Conservation (phyloP, 208 protist species). For the Trypanosoma vivax region DNA sequence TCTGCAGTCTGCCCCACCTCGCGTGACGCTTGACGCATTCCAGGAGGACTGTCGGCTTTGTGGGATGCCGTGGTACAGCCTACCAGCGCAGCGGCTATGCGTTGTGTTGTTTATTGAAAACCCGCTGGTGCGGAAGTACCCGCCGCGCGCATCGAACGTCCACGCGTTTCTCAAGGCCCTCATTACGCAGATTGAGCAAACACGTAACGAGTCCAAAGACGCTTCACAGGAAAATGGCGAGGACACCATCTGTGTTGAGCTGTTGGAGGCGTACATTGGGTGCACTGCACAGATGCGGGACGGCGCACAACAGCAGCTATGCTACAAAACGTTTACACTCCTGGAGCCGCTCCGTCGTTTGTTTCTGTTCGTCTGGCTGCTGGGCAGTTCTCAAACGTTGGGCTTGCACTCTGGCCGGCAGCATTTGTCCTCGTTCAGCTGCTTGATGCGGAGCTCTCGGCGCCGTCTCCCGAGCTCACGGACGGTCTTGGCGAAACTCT, state of each 20-base stretch:
- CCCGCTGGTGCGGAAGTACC: conserved; percentile 42
- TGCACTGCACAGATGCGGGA: conserved; percentile 12
- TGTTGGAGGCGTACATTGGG: conserved; percentile 64
- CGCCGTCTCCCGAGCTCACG: not conserved
- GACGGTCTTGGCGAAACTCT: conserved; percentile 24
- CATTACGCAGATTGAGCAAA: conserved; percentile 46
- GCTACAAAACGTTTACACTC: conserved; percentile 64
- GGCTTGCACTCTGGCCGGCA: conserved; percentile 71
- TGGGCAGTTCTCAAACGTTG: conserved; percentile 73
- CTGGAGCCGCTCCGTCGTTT: conserved; percentile 19
- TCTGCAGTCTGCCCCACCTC: conserved; percentile 58
- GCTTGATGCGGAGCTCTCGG: conserved; percentile 43
- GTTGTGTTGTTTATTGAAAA: conserved; percentile 48
- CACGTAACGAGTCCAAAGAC: conserved; percentile 13
- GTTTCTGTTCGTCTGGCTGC: conserved; percentile 41
- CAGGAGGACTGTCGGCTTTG: conserved; percentile 42
- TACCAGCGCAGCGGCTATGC: conserved; percentile 39
- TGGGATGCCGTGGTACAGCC: conserved; percentile 46
- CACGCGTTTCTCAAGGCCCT: conserved; percentile 55
- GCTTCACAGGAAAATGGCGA: conserved; percentile 10
- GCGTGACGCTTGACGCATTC: conserved; percentile 52
- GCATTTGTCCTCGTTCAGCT: conserved; percentile 73
- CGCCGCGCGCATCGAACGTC: conserved; percentile 45
- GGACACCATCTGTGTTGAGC: conserved; percentile 36
- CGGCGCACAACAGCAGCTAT: conserved; percentile 21